Evolutionary conservation across 2,329 filamentous ascomycete species (phyloP).

Genomic region (Emergomyces orientalis): DNA sequence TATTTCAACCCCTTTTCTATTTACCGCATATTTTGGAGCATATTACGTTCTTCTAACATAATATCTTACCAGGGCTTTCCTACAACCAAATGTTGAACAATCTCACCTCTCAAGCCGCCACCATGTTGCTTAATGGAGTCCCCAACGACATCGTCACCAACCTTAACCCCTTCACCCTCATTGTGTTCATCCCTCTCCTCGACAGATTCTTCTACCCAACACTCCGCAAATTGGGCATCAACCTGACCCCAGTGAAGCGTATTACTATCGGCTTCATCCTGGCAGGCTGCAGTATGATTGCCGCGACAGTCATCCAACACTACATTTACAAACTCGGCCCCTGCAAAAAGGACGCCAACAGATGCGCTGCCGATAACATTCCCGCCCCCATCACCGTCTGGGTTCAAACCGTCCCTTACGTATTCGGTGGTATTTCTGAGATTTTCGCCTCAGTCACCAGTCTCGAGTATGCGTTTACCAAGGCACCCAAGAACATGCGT

Average conservation of each 20-base stretch:
- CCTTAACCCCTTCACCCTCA: slow-evolving; percentile 45
- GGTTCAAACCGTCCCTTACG: slow-evolving; percentile 42
- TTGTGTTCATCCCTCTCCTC: slow-evolving; percentile 47
- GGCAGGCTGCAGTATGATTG: slow-evolving; percentile 41
- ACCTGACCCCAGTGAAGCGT: slow-evolving; percentile 46
- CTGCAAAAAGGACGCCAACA: slow-evolving; percentile 50
- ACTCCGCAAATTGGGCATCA: slow-evolving; percentile 39
- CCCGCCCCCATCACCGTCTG: slow-evolving; percentile 57
- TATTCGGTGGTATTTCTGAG: slow-evolving; percentile 49
- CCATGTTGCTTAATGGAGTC: slow-evolving; percentile 44
- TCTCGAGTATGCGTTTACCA: slow-evolving; percentile 68
- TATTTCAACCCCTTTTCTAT: slow-evolving; percentile 8
- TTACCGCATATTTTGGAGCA: background rate
- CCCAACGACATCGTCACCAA: slow-evolving; percentile 50
- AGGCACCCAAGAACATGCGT: slow-evolving; percentile 71
- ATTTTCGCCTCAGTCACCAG: slow-evolving; percentile 52
- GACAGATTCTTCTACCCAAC: slow-evolving; percentile 45
- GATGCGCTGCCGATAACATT: slow-evolving; percentile 39
- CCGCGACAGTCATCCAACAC: slow-evolving; percentile 42
- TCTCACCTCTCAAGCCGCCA: slow-evolving; percentile 47
- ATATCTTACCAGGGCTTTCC: slow-evolving; percentile 29
- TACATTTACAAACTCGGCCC: slow-evolving; percentile 51
- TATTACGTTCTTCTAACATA: slow-evolving; percentile 12
- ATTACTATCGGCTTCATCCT: slow-evolving; percentile 45
- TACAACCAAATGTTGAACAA: slow-evolving; percentile 50